Evolutionary conservation across 495 filamentous ascomycete genomes (phyloP).

Genomic region (Aspergillus incahuasiensis): DNA sequence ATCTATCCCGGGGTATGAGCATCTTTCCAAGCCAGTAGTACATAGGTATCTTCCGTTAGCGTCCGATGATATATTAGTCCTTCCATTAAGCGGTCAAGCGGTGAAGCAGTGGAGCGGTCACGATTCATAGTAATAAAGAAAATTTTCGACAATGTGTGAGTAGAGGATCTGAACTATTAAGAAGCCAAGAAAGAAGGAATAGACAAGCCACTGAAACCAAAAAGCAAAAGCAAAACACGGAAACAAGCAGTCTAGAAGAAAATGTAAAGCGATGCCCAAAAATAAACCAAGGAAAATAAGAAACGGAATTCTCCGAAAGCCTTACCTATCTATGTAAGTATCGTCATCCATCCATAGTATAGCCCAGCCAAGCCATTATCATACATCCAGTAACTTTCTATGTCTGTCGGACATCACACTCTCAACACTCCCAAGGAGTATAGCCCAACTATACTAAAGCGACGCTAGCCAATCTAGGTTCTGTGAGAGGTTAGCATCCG

Average conservation of each 20-base stretch:
- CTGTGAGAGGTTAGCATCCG: conserved; percentile 14
- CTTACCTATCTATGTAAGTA: too few species aligned
- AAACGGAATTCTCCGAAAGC: background rate
- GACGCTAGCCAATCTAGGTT: conserved; percentile 43
- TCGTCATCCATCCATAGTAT: background rate
- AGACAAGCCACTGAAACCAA: background rate
- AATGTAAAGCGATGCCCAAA: too few species aligned
- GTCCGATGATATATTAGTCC: background rate
- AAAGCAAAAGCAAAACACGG: background rate
- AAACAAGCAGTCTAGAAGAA: background rate
- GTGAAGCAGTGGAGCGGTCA: too few species aligned
- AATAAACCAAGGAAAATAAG: background rate
- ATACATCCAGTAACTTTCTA: background rate
- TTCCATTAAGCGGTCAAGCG: background rate
- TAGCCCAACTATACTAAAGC: conserved; percentile 15
- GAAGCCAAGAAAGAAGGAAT: background rate
- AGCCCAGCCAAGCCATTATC: background rate
- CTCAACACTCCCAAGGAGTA: background rate
- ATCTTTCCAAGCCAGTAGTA: background rate
- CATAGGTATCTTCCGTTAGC: background rate
- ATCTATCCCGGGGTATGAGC: background rate
- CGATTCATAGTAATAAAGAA: background rate
- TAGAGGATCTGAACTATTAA: background rate
- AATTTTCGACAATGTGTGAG: background rate
- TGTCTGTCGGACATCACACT: background rate